phyloP scores from a whole-genome alignment of 257 asterid species.

The Solanum pimpinellifolium region DNA sequence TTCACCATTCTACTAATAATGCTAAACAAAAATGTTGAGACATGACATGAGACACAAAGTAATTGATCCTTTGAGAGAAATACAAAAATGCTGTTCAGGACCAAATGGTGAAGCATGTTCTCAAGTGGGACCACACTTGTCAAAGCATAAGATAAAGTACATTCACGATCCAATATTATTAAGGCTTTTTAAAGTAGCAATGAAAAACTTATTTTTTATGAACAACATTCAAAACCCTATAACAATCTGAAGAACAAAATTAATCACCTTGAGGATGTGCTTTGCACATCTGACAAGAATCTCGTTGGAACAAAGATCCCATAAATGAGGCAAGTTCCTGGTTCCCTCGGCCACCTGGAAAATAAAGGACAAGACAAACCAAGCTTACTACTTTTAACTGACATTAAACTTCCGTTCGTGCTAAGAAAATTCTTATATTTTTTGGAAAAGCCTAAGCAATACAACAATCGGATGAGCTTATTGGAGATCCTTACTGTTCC shows the following conservation, averaged over 20 bases:
- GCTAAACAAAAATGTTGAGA: not conserved
- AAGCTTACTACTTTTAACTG: not conserved
- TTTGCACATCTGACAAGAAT: conserved; percentile 83
- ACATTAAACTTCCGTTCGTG: not conserved
- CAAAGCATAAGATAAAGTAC: not conserved
- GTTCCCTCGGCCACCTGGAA: conserved; percentile 82
- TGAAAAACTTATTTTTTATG: not conserved
- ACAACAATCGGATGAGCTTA: not conserved
- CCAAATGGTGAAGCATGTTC: not conserved
- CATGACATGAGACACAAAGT: not conserved
- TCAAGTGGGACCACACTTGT: not conserved
- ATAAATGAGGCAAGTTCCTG: conserved; percentile 69
- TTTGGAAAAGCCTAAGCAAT: not conserved
- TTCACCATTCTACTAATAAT: not conserved
- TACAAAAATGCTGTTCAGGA: not conserved
- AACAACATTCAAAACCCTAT: not conserved
- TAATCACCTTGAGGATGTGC: conserved; percentile 73
- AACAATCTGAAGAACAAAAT: not conserved
- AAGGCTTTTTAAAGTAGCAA: not conserved
- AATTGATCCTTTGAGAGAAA: not conserved
- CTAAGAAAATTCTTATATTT: not conserved
- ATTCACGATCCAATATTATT: not conserved
- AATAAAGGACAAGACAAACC: not conserved
- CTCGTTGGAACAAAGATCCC: conserved; percentile 87
- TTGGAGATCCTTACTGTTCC: conserved; percentile 51